Base-by-base conservation (phyloP, 1,139 yeast genomes). In the Diutina siamensis region DNA sequence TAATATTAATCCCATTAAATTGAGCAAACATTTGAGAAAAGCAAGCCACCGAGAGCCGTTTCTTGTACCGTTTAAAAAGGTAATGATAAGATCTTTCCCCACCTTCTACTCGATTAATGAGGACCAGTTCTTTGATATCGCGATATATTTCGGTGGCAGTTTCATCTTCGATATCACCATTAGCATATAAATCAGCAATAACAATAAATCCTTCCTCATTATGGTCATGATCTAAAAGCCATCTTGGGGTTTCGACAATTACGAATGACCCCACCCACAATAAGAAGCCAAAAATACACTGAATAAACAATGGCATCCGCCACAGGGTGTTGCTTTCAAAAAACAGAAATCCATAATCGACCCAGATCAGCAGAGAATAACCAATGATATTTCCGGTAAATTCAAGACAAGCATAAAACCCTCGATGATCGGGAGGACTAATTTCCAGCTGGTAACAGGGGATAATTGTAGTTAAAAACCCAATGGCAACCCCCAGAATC, bases 391-490 rank as follows among this genome's bases (percentile, higher is more conserved):
- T 88, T 3, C 96, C 96, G 0, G 97, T 85, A 62, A 88, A 89
- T 63, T 89, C 96, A 44, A 88, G 80, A 57, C 95, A 87, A 0
- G 95, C 96, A 48, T 86, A 74, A 56, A 83, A 78, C 1, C 97
- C 97, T 50, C 97, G 72, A 53, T 83, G 85, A 51, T 83, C 83
- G 1, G 96, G 88, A 15, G 95, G 95, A 35, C 94, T 80, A 49
- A 89, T 86, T 60, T 89, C 97, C 5, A 87, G 77, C 64, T 88
- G 96, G 61, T 87, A 89, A 45, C 92, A 86, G 0, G 97, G 97
- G n/a, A 92, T 94, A 46, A 88, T 86, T 5, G 95, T 86, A n/a
- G 94, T 83, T 47, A 89, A 70, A 57, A 86, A 73, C 12, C 97
- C 97, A 44, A 89, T 89, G 15, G 95, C 96, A 34, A 88, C 55